Base-by-base conservation (phyloP, 2,329 filamentous ascomycete species). In the Chaetomium sp. region DNA sequence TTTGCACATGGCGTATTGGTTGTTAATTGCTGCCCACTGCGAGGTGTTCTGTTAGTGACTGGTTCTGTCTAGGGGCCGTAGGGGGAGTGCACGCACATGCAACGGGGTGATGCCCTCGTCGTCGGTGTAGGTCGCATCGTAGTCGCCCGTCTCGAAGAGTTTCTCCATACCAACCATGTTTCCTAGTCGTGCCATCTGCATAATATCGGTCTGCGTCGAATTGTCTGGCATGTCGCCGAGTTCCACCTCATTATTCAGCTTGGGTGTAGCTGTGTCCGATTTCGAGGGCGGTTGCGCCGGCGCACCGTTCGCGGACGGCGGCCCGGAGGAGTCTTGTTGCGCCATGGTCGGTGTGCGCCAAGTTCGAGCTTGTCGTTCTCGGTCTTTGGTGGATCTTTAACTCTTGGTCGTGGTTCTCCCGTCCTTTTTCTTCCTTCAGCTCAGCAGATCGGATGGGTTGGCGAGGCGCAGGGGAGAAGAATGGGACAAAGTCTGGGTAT, bases 21-120 rank as follows among this genome's bases (percentile, higher is more conserved):
- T 97, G 76, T 99, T 99, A 71, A 99, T 97, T 40, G 95, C 90
- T 47, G 94, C 94, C 94, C 94, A 99, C 90, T 99, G 69, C 52
- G 42, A 53, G 42, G 8, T 6, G 11, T n/a, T 5, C 3, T 40
- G 53, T 27, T 11, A 14, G n/a, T n/a, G n/a, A n/a, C n/a, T n/a
- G n/a, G n/a, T n/a, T n/a, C n/a, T n/a, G n/a, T n/a, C n/a, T n/a
- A n/a, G n/a, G n/a, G n/a, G n/a, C n/a, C n/a, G n/a, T n/a, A n/a
- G n/a, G n/a, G n/a, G n/a, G n/a, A 27, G 9, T 56, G 54, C 59
- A 76, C 81, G 66, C 79, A 96, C 92, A 78, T 97, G 94, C 71
- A 99, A 74, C 60, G 94, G 91, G 42, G 92, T 97, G 69, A 99
- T 96, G 68, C 90, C 91, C 72, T 99, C 91, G 53, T 88, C 88